These are phyloP conservation scores for Fusarium marasasianum DNA, from an alignment of 2,329 filamentous ascomycete genomes.

Conservation along the genomic window DNA sequence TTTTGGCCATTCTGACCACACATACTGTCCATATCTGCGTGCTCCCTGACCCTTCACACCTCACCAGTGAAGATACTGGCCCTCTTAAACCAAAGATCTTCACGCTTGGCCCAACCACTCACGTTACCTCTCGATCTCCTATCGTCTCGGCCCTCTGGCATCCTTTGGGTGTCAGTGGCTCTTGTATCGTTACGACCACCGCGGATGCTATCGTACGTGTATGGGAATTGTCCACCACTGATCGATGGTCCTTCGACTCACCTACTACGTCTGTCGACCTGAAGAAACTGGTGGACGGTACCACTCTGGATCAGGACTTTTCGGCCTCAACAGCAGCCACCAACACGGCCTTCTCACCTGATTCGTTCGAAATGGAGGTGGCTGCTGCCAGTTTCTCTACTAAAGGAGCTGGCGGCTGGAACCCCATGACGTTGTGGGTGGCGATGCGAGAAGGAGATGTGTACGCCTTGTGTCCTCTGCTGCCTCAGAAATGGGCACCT, in stretches of 20 bases:
- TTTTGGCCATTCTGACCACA: slow-evolving; percentile 84
- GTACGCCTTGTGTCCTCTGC: slow-evolving; percentile 89
- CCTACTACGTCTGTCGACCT: slow-evolving; percentile 87
- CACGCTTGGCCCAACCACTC: slow-evolving; percentile 90
- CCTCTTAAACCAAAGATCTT: slow-evolving; percentile 85
- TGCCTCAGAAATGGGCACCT: slow-evolving; percentile 87
- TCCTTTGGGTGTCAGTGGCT: slow-evolving; percentile 83
- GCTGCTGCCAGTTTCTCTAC: slow-evolving; percentile 83
- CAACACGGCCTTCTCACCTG: slow-evolving; percentile 86
- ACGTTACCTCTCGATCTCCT: slow-evolving; percentile 85
- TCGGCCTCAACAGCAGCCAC: slow-evolving; percentile 77
- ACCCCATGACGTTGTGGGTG: slow-evolving; percentile 94
- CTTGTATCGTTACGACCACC: slow-evolving; percentile 87
- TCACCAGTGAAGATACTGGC: slow-evolving; percentile 73
- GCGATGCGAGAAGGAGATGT: slow-evolving; percentile 95
- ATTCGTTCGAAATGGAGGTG: slow-evolving; percentile 92
- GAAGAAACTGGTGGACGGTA: slow-evolving; percentile 87
- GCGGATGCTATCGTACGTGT: slow-evolving; percentile 86
- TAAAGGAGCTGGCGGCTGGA: slow-evolving; percentile 81
- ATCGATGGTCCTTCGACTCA: slow-evolving; percentile 87
- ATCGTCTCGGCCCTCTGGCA: slow-evolving; percentile 91
- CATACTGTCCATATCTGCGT: slow-evolving; percentile 89
- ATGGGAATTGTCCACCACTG: slow-evolving; percentile 87
- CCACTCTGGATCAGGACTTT: slow-evolving; percentile 84
- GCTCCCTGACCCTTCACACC: slow-evolving; percentile 82